These are phyloP conservation scores for Jamesozyma piceae DNA, from an alignment of 805 yeast species.

Conservation along the genomic window DNA sequence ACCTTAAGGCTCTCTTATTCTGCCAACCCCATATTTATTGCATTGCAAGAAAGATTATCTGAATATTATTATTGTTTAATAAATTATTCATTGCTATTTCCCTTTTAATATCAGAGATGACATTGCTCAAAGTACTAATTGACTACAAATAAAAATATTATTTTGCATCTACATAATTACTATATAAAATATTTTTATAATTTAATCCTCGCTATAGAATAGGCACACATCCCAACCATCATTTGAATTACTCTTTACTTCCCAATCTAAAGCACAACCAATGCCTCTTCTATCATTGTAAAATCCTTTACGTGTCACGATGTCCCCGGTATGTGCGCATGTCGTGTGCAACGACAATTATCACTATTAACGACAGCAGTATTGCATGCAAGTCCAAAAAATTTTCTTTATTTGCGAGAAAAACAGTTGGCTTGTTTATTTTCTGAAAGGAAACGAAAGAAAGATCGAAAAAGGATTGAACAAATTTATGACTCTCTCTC, in stretches of 20 bases:
- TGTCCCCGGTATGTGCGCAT: background rate
- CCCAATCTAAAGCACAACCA: too few species aligned
- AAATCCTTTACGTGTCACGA: background rate
- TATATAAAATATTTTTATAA: too few species aligned
- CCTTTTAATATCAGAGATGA: too few species aligned
- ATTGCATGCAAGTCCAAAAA: too few species aligned
- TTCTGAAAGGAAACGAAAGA: background rate
- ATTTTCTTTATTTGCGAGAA: background rate
- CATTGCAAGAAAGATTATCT: conserved; percentile 1
- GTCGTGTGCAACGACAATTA: background rate
- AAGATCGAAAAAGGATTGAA: background rate
- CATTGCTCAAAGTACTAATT: background rate
- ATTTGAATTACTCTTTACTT: too few species aligned
- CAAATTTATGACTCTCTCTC: background rate
- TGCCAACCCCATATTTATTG: background rate
- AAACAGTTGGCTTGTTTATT: background rate
- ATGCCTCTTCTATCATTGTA: background rate
- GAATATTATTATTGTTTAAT: background rate
- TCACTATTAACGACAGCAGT: background rate
- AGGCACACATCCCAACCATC: background rate
- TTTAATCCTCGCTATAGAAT: background rate
- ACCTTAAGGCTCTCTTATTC: background rate
- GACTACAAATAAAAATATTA: too few species aligned
- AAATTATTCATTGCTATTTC: background rate
- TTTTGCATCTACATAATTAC: background rate